A percentile compares a stretch with the other conserved stretches of the same genome.
Evolutionary conservation across 371 early-diverging fungal genomes (phyloP).

Genomic region (Mucor plumbeus): DNA sequence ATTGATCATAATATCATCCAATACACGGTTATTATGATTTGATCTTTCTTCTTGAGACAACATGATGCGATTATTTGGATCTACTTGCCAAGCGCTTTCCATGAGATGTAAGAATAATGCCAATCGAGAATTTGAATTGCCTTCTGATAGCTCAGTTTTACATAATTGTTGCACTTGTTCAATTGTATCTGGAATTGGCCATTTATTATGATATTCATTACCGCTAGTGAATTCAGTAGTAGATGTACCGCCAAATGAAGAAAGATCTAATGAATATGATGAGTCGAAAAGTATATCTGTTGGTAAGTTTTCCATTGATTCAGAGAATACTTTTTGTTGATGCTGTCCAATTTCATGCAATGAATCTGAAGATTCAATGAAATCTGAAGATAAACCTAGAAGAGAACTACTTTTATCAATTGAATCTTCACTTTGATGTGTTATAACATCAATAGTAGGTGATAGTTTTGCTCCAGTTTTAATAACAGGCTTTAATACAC

Average conservation of each 20-base stretch:
- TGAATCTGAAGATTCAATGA: slow-evolving; percentile 14
- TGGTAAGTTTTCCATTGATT: slow-evolving; percentile 1
- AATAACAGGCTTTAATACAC: slow-evolving; percentile 13
- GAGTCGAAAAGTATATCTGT: slow-evolving; percentile 9
- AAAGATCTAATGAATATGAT: neutral
- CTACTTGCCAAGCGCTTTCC: slow-evolving; percentile 24
- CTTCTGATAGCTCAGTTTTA: slow-evolving; percentile 27
- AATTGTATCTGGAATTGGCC: slow-evolving; percentile 32
- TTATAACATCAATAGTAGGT: slow-evolving; percentile 9
- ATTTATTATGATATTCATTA: slow-evolving; percentile 21
- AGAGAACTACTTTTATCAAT: slow-evolving; percentile 7
- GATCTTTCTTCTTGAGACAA: neutral
- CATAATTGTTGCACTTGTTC: slow-evolving; percentile 30
- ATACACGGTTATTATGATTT: neutral
- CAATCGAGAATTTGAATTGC: slow-evolving; percentile 20
- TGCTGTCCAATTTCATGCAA: slow-evolving; percentile 6
- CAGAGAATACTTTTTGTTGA: neutral
- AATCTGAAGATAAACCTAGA: neutral
- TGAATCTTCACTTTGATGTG: slow-evolving; percentile 7
- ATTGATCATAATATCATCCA: slow-evolving; percentile 6
- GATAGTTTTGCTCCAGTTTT: neutral
- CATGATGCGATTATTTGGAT: slow-evolving; percentile 17
- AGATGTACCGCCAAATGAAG: neutral
- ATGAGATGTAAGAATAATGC: slow-evolving; percentile 29
- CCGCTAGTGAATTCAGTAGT: neutral